Evolutionary conservation across 1,284 basidiomycete species (phyloP).

Genomic region (Cutaneotrichosporon sp.): DNA sequence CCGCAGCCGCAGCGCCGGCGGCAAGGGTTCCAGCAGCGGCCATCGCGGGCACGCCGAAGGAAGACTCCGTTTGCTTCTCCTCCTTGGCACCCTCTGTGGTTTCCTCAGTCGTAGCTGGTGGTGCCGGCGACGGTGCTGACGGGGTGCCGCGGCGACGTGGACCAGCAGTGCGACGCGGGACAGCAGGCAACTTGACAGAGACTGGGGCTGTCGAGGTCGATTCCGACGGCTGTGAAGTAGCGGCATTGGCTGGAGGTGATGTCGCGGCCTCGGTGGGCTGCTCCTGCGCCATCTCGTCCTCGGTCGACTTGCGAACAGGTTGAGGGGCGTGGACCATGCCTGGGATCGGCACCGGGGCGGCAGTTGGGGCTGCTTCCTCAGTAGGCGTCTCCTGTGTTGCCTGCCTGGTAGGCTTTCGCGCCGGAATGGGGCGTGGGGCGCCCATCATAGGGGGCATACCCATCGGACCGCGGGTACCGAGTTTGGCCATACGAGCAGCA

Average conservation of each 20-base stretch:
- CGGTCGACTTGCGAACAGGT: neutral
- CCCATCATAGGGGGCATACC: conserved; percentile 35
- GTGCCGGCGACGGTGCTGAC: neutral
- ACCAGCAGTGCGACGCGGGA: conserved; percentile 44
- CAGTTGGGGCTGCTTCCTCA: conserved; percentile 7
- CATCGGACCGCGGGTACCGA: conserved; percentile 55
- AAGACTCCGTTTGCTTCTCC: neutral
- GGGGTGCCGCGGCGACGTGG: conserved; percentile 35
- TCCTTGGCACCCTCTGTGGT: neutral
- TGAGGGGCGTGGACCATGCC: conserved; percentile 17
- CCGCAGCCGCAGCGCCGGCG: neutral
- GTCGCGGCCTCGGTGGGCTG: conserved; percentile 4
- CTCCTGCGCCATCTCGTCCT: conserved; percentile 1
- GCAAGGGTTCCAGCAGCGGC: neutral
- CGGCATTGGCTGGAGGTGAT: neutral
- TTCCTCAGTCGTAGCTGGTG: neutral
- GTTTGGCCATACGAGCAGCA: conserved; percentile 55
- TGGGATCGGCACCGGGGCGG: conserved; percentile 26
- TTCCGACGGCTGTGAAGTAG: neutral
- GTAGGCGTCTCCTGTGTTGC: neutral
- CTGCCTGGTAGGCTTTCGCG: conserved; percentile 27
- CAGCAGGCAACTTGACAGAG: conserved; percentile 44
- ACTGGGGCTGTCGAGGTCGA: conserved; percentile 21
- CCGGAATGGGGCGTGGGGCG: conserved; percentile 19
- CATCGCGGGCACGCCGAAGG: neutral